These are phyloP conservation scores for Eucalyptus regnans DNA, from an alignment of 345 rosid genomes.

Conservation along the genomic window DNA sequence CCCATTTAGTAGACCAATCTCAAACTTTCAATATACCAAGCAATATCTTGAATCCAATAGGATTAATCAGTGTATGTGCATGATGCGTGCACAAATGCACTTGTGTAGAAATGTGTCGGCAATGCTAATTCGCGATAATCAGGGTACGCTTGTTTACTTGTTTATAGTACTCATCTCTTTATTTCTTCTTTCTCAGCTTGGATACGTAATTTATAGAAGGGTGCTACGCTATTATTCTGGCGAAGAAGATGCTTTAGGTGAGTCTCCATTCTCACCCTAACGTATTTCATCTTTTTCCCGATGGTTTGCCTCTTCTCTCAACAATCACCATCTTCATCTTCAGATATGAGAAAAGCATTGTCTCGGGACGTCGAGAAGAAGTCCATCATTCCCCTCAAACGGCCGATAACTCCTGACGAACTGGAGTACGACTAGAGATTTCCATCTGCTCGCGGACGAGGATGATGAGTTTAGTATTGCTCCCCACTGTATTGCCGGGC, in stretches of 20 bases:
- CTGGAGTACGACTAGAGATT: conserved; percentile 65
- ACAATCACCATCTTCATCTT: neutral
- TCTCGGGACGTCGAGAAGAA: conserved; percentile 84
- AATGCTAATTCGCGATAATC: neutral
- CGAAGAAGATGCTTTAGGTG: conserved; percentile 90
- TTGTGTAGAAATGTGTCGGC: neutral
- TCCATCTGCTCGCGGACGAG: neutral
- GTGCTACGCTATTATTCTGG: conserved; percentile 92
- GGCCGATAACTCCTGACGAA: conserved; percentile 82
- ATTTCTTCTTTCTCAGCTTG: conserved; percentile 37
- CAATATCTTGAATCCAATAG: neutral
- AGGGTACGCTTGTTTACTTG: neutral
- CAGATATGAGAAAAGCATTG: conserved; percentile 96
- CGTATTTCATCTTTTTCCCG: neutral
- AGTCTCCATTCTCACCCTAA: conserved; percentile 1
- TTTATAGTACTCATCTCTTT: neutral
- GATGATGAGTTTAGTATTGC: neutral
- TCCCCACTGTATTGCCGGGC: neutral
- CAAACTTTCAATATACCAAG: neutral
- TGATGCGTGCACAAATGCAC: neutral
- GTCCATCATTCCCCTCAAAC: conserved; percentile 77
- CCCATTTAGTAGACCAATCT: neutral
- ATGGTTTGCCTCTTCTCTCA: neutral
- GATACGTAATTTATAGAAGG: conserved; percentile 75
- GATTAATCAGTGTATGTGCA: neutral